A percentile compares a stretch with the other conserved stretches of the same genome.
Evolutionary conservation across 306 rosid species (phyloP).

Genomic region (Gillenia trifoliata): DNA sequence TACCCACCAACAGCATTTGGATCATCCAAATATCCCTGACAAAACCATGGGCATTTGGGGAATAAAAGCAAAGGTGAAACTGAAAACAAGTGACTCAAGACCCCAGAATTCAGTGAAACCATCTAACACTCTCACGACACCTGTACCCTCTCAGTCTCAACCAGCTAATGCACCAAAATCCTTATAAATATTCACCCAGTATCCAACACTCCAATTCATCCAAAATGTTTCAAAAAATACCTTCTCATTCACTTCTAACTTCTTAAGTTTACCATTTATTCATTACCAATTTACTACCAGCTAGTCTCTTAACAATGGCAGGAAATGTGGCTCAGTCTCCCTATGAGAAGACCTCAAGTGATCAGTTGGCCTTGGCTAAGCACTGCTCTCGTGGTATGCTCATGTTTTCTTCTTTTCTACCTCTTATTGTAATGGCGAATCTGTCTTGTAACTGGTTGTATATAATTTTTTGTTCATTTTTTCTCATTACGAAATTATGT

Average conservation of each 20-base stretch:
- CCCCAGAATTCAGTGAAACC: slow-evolving; percentile 45
- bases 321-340: slow-evolving; percentile 54
- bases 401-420: not conserved
- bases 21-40: not conserved
- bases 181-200: slow-evolving; percentile 37
- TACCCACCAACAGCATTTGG: not conserved
- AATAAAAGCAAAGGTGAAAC: not conserved
- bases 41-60: slow-evolving; percentile 17
- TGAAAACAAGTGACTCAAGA: slow-evolving; percentile 42
- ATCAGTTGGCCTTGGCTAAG: slow-evolving; percentile 88
- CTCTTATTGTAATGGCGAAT: fast-evolving
- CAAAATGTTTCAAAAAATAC: slow-evolving; percentile 12
- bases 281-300: no score
- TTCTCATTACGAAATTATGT: no score
- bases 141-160: not conserved
- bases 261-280: no score
- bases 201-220: slow-evolving; percentile 23
- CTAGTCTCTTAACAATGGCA: slow-evolving; percentile 36
- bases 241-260: no score
- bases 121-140: slow-evolving; percentile 29
- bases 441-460: no score
- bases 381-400: slow-evolving; percentile 65
- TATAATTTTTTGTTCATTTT: not conserved
- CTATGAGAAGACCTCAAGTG: slow-evolving; percentile 56
- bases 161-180: not conserved